Evolutionary conservation across 1,139 yeast genomes (phyloP), one percentile per base, ranked within the genome.

Genomic region (Arxiozyma telluris): DNA sequence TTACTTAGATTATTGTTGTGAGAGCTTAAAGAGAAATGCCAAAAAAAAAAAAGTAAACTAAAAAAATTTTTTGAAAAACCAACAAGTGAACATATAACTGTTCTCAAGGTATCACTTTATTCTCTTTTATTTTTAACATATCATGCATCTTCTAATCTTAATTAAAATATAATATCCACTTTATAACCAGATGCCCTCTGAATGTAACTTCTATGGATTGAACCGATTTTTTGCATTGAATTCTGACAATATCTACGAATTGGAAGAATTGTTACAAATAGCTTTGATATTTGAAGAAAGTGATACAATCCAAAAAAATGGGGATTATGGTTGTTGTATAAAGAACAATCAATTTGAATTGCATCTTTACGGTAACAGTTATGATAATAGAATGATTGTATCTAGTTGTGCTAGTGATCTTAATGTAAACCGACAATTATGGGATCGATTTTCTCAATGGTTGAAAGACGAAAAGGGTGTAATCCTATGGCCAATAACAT

Each of bases 381-480:
- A 25, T 17, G 11, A 12, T 21, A n/a, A 12, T 4, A 22, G 25
- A 22, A 42, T 38, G 43, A 20, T 43, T 51, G 42, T 51, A n/a
- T 51, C 38, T 30, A 41, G 41, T 8, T 41, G 50, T 20, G 27
- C 38, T n/a, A 46, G 20, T 17, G 39, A 46, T 38, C 22, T 27
- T 5, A 21, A 20, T 21, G 15, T 18, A 21, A 34, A 46, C 17
- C 25, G 38, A 21, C 21, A 25, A 12, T 18, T 46, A 6, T 46
- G 49, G 49, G 18, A 21, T 12, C 38, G 17, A 34, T 46, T 46
- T 34, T 34, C 49, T 17, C 42, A 63, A 8, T 66, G 70, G 70
- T 51, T 69, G 7, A 62, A 61, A 43, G 54, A 58, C 4, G 60
- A 61, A 21, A 55, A 53, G 18, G 69, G 71, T 17, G 52, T 59